Conservation (phyloP, 352 stramenopile genomes). For the Phytopythium sindhum region DNA sequence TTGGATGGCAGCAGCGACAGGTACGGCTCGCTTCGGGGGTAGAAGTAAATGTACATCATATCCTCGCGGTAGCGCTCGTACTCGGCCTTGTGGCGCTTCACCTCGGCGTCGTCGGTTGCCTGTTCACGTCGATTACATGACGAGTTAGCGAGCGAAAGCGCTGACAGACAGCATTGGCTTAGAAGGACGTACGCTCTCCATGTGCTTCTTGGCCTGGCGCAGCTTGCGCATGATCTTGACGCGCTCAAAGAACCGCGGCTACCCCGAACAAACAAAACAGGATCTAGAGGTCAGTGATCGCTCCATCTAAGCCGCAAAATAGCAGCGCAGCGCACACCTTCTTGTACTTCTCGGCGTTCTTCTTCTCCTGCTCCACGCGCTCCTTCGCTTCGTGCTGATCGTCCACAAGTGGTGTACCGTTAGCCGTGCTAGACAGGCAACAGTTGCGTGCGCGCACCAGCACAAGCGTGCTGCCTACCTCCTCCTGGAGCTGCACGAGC, state of each 20-base stretch:
- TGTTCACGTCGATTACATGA: conserved; percentile 7
- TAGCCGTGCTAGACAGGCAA: background rate
- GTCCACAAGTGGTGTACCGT: background rate
- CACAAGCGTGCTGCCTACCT: conserved; percentile 17
- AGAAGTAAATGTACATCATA: conserved; percentile 86
- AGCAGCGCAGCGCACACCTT: conserved; percentile 30
- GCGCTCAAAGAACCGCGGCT: conserved; percentile 81
- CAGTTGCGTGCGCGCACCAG: background rate
- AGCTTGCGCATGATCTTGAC: conserved; percentile 85
- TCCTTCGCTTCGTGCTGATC: conserved; percentile 41
- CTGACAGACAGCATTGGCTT: background rate
- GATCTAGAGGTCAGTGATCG: background rate
- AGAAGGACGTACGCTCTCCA: conserved; percentile 38
- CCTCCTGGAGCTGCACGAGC: conserved; percentile 39
- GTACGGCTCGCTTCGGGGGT: conserved; percentile 65
- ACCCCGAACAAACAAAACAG: background rate
- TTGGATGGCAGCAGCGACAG: conserved; percentile 62
- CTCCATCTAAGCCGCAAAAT: background rate
- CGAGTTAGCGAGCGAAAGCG: background rate
- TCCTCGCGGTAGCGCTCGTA: conserved; percentile 50
- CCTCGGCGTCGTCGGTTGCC: conserved; percentile 37
- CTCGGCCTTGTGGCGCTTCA: conserved; percentile 30
- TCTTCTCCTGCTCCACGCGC: conserved; percentile 54
- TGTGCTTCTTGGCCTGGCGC: conserved; percentile 41
- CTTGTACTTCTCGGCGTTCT: conserved; percentile 80